Percentiles rank a stretch among this genome's conserved stretches.
These are phyloP conservation scores for Verticillium tricorpus DNA, from an alignment of 2,329 filamentous ascomycete genomes.

Conservation along the genomic window DNA sequence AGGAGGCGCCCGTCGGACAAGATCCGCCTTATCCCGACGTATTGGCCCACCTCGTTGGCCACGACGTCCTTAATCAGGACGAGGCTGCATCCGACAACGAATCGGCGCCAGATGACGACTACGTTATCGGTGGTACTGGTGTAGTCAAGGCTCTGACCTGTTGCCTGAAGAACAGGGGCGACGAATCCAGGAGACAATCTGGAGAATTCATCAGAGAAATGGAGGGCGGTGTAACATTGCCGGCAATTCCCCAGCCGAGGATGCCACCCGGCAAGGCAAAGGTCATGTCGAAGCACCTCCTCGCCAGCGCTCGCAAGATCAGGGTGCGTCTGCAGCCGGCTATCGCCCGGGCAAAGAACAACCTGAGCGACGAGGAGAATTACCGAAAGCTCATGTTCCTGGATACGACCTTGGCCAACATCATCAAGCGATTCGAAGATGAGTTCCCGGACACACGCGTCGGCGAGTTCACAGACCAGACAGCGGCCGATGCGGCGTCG, in stretches of 20 bases:
- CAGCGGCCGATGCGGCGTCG: constrained; percentile 18
- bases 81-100: constrained; percentile 57
- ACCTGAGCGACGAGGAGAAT: constrained; percentile 59
- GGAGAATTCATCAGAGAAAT: constrained; percentile 49
- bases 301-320: constrained; percentile 86
- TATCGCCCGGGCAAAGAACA: constrained; percentile 66
- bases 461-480: constrained; percentile 13
- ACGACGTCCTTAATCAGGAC: constrained; percentile 47
- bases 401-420: constrained; percentile 80
- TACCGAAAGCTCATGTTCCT: constrained; percentile 84
- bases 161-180: constrained; percentile 76
- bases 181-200: constrained; percentile 53
- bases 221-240: constrained; percentile 43
- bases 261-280: constrained; percentile 63
- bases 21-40: constrained; percentile 67
- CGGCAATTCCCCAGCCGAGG: constrained; percentile 22
- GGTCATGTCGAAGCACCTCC: constrained; percentile 87
- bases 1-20: constrained; percentile 23
- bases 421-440: constrained; percentile 93
- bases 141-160: constrained; percentile 92
- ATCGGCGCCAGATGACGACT: constrained; percentile 81
- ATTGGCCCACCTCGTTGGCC: constrained; percentile 79
- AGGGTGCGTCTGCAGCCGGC: constrained; percentile 77
- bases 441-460: constrained; percentile 86
- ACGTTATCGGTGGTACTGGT: constrained; percentile 91